Evolutionary conservation across 768 basidiomycete genomes (phyloP), one percentile per base, ranked within the genome.

Genomic region (Galerina sulciceps): DNA sequence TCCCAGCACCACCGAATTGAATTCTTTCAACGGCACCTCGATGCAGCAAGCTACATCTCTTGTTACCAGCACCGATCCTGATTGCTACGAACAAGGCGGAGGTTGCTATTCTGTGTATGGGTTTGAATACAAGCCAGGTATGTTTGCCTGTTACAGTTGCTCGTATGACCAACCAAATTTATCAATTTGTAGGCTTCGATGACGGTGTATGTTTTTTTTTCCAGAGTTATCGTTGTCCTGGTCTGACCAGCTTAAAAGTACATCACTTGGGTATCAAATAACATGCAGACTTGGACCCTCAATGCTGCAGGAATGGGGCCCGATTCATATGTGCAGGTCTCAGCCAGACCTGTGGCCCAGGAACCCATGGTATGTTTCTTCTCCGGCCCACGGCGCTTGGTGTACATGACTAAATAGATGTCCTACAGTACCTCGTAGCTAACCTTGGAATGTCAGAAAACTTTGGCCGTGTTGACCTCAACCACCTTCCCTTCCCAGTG

Each of bases 371-470:
- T 92, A 62, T 46, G 83, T 58, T 40, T 43, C 14, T 26, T 26
- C 22, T 71, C 9, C 17, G 37, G 31, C 36, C 6, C 10, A 15
- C 10, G 37, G 18, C 15, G 6, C 13, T 13, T 34, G 13, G 34
- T 51, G 18, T 22, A 44, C 44, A 37, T 41, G 20, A 45, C 26
- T 13, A 50, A n/a, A 14, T 26, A 8, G 8, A 8, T 31, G 26
- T 54, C 13, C 36, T 36, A 63, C 65, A 93, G 91, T 93, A 94
- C 67, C 74, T 97, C 62, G 85, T 96, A 60, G 76, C 82, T 63
- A 94, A 95, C 71, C 75, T 94, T 62, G 94, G 93, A 56, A 85
- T 96, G 72, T 94, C 93, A 6, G 73, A 76, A 59, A 90, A 86
- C 70, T 97, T 97, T 66, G 88, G 87, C 10, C 63, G 73, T 4